These are phyloP conservation scores for Dactylellina parvicollis DNA, from an alignment of 2,329 filamentous ascomycete genomes.

Conservation along the genomic window DNA sequence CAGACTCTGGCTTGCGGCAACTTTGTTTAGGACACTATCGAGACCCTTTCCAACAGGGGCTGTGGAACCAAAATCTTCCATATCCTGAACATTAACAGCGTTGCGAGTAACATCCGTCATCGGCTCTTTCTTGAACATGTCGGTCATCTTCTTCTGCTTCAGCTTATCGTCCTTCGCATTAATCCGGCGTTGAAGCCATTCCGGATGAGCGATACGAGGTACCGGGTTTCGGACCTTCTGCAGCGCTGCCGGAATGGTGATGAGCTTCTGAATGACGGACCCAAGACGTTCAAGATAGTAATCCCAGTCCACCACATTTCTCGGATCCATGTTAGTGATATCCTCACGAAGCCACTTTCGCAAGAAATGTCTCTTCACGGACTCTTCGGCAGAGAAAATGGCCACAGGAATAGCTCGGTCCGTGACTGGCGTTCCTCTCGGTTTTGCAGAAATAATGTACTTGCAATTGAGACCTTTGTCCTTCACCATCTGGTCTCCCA, in stretches of 20 bases:
- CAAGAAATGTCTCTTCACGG: slow-evolving; percentile 86
- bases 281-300: slow-evolving; percentile 97
- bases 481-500: slow-evolving; percentile 98
- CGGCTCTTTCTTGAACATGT: slow-evolving; percentile 72
- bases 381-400: slow-evolving; percentile 93
- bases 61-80: slow-evolving; percentile 82
- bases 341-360: slow-evolving; percentile 97
- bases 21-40: slow-evolving; percentile 65
- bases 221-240: slow-evolving; percentile 96
- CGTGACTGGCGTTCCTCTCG: slow-evolving; percentile 88
- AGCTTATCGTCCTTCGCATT: slow-evolving; percentile 95
- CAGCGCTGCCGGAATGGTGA: slow-evolving; percentile 95
- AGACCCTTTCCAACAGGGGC: slow-evolving; percentile 73
- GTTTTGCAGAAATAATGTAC: slow-evolving; percentile 93
- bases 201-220: slow-evolving; percentile 89
- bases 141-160: slow-evolving; percentile 98
- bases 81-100: slow-evolving; percentile 55
- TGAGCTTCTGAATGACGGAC: slow-evolving; percentile 97
- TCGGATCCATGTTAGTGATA: slow-evolving; percentile 86
- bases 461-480: slow-evolving; percentile 99
- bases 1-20: slow-evolving; percentile 68
- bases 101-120: slow-evolving; percentile 37
- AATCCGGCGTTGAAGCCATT: slow-evolving; percentile 94
- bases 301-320: slow-evolving; percentile 91
- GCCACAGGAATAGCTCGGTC: slow-evolving; percentile 93